These are phyloP conservation scores for Conidiobolus incongruus DNA, from an alignment of 371 early-diverging fungal species.

Conservation along the genomic window DNA sequence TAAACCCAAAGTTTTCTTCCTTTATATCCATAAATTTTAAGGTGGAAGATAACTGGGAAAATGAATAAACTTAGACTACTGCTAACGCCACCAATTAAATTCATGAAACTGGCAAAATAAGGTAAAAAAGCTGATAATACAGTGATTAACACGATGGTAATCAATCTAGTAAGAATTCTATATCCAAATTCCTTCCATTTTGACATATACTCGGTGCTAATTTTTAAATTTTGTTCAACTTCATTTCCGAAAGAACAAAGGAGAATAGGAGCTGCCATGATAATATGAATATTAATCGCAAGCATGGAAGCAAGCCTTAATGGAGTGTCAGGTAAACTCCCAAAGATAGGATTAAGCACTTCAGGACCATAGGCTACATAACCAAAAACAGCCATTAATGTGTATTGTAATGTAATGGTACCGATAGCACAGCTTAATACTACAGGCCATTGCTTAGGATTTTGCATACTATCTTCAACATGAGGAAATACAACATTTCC, in stretches of 20 bases:
- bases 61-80: slow-evolving; percentile 38
- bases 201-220: not conserved
- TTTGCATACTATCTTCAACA: slow-evolving; percentile 60
- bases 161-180: not conserved
- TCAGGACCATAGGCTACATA: slow-evolving; percentile 55
- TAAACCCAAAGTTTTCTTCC: slow-evolving; percentile 15
- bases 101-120: slow-evolving; percentile 46
- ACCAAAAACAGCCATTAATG: slow-evolving; percentile 46
- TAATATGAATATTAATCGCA: slow-evolving; percentile 9
- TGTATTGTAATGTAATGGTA: slow-evolving; percentile 53
- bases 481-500: slow-evolving; percentile 70
- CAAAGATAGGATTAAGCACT: slow-evolving; percentile 44
- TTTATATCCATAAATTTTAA: slow-evolving; percentile 25
- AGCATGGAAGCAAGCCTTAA: slow-evolving; percentile 16
- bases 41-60: slow-evolving; percentile 40
- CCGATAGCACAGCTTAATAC: slow-evolving; percentile 36
- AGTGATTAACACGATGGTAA: slow-evolving; percentile 15
- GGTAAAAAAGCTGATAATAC: slow-evolving; percentile 31
- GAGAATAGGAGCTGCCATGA: not conserved
- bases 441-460: slow-evolving; percentile 44
- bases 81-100: slow-evolving; percentile 38
- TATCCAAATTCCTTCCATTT: too few relatives aligned
- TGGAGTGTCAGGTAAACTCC: slow-evolving; percentile 37
- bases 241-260: not conserved
- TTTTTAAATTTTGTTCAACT: not conserved